phyloP scores from a whole-genome alignment of 2,329 filamentous ascomycete genomes.

The Escovopsis sp. region DNA sequence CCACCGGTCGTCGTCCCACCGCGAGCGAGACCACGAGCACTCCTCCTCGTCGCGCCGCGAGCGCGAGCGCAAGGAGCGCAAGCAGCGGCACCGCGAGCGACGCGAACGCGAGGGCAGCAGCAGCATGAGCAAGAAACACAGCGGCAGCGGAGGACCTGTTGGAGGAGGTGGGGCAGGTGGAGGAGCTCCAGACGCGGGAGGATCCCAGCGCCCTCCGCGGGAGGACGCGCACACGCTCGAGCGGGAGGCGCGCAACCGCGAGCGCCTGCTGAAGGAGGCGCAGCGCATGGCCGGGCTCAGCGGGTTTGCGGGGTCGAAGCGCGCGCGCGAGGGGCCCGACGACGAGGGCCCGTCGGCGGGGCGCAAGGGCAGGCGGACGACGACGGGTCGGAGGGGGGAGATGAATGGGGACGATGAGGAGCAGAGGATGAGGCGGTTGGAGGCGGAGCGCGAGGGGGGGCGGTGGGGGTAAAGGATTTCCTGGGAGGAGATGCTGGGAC shows the following conservation, averaged over 20 bases:
- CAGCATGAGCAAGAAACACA: conserved; percentile 18
- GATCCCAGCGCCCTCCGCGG: conserved; percentile 7
- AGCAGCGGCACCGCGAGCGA: conserved; percentile 19
- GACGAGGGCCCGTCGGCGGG: conserved; percentile 18
- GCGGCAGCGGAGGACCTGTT: conserved; percentile 2
- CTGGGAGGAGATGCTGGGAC: background rate
- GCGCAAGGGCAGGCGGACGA: conserved; percentile 26
- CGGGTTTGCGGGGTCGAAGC: conserved; percentile 31
- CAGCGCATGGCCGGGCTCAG: conserved; percentile 45
- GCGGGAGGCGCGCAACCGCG: conserved; percentile 49
- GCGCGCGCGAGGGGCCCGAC: conserved; percentile 31
- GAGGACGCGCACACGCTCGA: conserved; percentile 54
- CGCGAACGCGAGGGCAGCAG: conserved; percentile 13
- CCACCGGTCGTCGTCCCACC: conserved; percentile 28
- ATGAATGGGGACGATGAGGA: conserved; percentile 33
- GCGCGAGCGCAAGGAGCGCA: conserved; percentile 20
- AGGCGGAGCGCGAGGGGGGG: conserved; percentile 42
- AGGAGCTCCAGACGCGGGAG: background rate
- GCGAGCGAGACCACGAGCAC: conserved; percentile 17
- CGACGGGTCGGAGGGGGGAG: conserved; percentile 33
- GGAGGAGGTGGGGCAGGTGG: conserved; percentile 1
- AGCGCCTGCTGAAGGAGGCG: conserved; percentile 52
- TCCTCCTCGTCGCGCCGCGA: conserved; percentile 18
- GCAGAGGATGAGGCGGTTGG: conserved; percentile 37
- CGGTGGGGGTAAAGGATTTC: conserved; percentile 26